Base-by-base conservation (phyloP, 2,329 filamentous ascomycete species). In the Plenodomus lindquistii region DNA sequence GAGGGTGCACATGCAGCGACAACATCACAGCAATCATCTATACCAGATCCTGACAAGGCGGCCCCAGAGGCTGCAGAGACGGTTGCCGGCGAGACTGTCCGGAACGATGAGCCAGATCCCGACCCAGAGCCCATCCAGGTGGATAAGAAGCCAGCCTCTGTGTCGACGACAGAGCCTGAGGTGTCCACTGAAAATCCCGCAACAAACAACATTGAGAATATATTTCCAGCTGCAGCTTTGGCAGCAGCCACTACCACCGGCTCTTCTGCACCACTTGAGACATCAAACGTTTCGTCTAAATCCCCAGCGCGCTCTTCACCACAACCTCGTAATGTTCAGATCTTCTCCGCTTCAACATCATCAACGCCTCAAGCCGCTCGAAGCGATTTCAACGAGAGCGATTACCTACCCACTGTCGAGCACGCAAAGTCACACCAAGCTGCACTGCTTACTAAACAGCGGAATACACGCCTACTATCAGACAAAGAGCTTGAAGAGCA, bases 311-410 rank as follows among this genome's bases (percentile, higher is more conserved):
- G 55, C 24, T 57, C 46, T 34, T 37, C 48, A 40, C 49, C 49
- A 42, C 52, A 40, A 15, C 37, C 47, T 42, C 71, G 78, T 42
- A 81, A 85, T 19, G 79, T 93, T 42, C 81, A 82, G 17, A 83
- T 99, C 45, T 97, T 88, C 75, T 82, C 86, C 1, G 88, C 94
- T 0, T 90, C 94, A 0, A 81, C 84, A 2, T 84, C 81, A n/a
- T 75, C 81, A 40, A 91, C 85, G 0, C 93, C 92, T 3, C 83
- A 83, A 15, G 92, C 93, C 8, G 89, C 91, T 10, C 80, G 84
- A 45, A 78, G 80, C 13, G 72, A 81, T 8, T 81, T 87, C 54
- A 82, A 87, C 38, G 90, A 93, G 46, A 77, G 80, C n/a, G 88
- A 91, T 66, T 96, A 88, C 70, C 80, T 83, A 40, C 91, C 84